Percentiles rank a stretch among this genome's conserved stretches.
phyloP scores from a whole-genome alignment of 768 basidiomycete species.

The Tulasnella sp. region DNA sequence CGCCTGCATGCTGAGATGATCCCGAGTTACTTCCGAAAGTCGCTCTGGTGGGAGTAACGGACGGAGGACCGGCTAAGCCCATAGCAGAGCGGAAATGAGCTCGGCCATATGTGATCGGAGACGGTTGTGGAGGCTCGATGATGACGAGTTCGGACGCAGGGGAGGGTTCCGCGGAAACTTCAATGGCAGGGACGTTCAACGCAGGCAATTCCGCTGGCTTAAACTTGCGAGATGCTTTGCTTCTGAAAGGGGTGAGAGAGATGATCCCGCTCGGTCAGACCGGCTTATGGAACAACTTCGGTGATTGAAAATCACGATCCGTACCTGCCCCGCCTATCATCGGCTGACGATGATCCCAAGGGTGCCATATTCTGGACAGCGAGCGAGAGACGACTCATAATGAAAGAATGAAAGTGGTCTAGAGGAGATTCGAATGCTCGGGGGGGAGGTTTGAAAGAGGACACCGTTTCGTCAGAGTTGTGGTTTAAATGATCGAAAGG shows the following conservation, averaged over 20 bases:
- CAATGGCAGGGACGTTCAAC: not conserved
- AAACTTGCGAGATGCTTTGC: constrained; percentile 3
- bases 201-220: not conserved
- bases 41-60: not conserved
- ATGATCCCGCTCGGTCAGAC: not conserved
- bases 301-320: not conserved
- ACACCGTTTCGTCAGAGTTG: not conserved
- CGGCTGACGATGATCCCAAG: not conserved
- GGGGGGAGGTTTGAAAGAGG: not conserved
- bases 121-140: constrained; percentile 5
- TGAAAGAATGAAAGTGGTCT: not conserved
- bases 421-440: not conserved
- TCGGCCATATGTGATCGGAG: not conserved
- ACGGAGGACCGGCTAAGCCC: not conserved
- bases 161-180: not conserved
- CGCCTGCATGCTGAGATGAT: not conserved
- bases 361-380: constrained; percentile 3
- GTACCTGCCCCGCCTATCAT: not conserved
- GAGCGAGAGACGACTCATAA: not conserved
- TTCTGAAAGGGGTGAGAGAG: not conserved
- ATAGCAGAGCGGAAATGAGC: not conserved
- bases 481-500: not conserved
- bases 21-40: constrained; percentile 6
- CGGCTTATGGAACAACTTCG: not conserved
- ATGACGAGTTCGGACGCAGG: not conserved